These are phyloP conservation scores for Penicillium robsamsonii DNA, from an alignment of 495 filamentous ascomycete species.

Conservation along the genomic window DNA sequence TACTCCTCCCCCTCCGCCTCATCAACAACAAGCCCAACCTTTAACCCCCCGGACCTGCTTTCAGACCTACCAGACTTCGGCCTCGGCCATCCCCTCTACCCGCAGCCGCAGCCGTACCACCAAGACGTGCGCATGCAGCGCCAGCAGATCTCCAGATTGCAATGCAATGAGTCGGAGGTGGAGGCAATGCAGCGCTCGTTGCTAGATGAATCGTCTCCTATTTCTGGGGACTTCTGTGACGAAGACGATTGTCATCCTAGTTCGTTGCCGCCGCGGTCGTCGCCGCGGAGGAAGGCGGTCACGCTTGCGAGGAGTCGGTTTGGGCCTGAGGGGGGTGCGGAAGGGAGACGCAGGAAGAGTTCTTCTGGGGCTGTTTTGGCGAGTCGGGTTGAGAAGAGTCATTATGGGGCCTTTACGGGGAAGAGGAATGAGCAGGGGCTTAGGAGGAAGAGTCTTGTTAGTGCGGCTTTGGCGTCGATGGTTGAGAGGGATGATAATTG, in stretches of 20 bases:
- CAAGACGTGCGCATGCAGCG: constrained; percentile 36
- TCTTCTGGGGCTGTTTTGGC: constrained; percentile 24
- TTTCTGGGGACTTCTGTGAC: background rate
- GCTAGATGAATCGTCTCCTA: constrained; percentile 23
- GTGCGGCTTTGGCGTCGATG: constrained; percentile 44
- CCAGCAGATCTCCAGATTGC: constrained; percentile 44
- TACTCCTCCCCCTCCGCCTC: constrained; percentile 32
- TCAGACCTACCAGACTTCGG: constrained; percentile 2
- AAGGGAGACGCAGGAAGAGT: constrained; percentile 32
- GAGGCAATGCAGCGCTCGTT: constrained; percentile 38
- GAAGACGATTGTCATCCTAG: constrained; percentile 47
- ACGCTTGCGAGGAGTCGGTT: constrained; percentile 32
- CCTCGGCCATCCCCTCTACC: constrained; percentile 11
- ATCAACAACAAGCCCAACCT: constrained; percentile 39
- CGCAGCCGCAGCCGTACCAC: constrained; percentile 11
- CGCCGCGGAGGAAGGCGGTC: constrained; percentile 30
- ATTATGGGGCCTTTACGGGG: constrained; percentile 32
- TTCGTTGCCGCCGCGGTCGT: constrained; percentile 39
- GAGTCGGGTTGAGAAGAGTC: constrained; percentile 42
- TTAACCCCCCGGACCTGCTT: constrained; percentile 27
- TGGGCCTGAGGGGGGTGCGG: constrained; percentile 16
- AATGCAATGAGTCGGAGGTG: constrained; percentile 38
- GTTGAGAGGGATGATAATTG: constrained; percentile 24
- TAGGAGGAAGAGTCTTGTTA: constrained; percentile 46
- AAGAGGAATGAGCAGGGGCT: constrained; percentile 44